Evolutionary conservation across 306 rosid genomes (phyloP).

Genomic region (Prinsepia uniflora): DNA sequence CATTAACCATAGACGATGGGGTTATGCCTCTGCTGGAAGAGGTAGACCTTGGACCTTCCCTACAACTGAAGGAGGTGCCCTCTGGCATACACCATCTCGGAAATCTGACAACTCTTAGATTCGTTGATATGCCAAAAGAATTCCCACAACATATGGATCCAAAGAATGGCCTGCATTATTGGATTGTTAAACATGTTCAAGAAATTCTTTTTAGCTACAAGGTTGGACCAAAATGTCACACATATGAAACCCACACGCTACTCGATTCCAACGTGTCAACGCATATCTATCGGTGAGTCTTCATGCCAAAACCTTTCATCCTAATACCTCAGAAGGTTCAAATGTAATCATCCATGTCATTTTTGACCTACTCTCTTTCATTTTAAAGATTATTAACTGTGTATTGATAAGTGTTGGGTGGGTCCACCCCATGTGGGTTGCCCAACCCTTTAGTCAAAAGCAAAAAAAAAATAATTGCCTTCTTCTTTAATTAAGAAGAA

Average conservation of each 20-base stretch:
- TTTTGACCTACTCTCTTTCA: no score
- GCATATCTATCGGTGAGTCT: no score
- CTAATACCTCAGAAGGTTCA: no score
- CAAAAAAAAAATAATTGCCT: no score
- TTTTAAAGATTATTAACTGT: no score
- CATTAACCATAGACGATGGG: neutral
- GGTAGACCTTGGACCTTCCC: neutral
- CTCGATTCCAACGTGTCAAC: neutral
- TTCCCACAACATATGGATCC: neutral
- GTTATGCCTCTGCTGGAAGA: neutral
- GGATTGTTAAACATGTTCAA: neutral
- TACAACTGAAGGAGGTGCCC: slow-evolving; percentile 1
- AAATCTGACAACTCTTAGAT: neutral
- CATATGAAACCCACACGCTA: neutral
- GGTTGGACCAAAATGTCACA: neutral
- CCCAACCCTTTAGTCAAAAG: no score
- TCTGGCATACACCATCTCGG: neutral
- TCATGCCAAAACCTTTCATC: no score
- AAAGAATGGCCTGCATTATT: neutral
- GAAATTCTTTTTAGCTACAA: neutral
- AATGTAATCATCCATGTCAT: no score
- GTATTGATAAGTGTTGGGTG: no score
- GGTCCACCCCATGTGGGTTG: no score
- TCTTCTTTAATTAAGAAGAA: no score
- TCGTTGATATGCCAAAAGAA: neutral